Evolutionary conservation across 2,329 filamentous ascomycete genomes (phyloP).

Genomic region (Monilinia laxa): DNA sequence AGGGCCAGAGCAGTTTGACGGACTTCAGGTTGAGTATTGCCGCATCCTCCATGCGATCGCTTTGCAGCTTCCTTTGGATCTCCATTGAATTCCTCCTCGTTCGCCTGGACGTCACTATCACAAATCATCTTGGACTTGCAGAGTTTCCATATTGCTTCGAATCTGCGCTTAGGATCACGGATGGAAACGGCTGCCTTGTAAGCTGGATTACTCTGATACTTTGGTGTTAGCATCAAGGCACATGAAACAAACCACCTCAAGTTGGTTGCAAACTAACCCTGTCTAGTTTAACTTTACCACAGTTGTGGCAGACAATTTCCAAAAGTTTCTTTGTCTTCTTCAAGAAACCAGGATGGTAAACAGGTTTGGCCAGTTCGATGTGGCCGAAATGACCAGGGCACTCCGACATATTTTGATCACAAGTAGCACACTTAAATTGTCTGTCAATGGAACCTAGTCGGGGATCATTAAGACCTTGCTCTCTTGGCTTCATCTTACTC

Average conservation of each 20-base stretch:
- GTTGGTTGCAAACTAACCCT: slow-evolving; percentile 78
- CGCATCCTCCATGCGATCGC: slow-evolving; percentile 80
- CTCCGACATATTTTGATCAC: slow-evolving; percentile 90
- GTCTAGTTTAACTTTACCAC: slow-evolving; percentile 95
- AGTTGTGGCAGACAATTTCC: slow-evolving; percentile 98
- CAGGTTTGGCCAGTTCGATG: slow-evolving; percentile 94
- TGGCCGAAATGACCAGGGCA: slow-evolving; percentile 98
- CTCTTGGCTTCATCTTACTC: slow-evolving; percentile 83
- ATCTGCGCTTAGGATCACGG: slow-evolving; percentile 90
- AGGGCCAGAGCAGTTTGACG: slow-evolving; percentile 84
- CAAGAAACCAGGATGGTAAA: slow-evolving; percentile 94
- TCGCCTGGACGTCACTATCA: slow-evolving; percentile 70
- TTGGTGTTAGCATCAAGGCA: slow-evolving; percentile 60
- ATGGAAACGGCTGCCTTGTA: slow-evolving; percentile 79
- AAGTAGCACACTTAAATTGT: slow-evolving; percentile 93
- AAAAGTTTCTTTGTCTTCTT: slow-evolving; percentile 99
- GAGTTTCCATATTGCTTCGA: slow-evolving; percentile 86
- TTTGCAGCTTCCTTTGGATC: slow-evolving; percentile 54
- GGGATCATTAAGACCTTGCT: slow-evolving; percentile 91
- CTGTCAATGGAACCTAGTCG: slow-evolving; percentile 95
- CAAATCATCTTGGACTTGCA: slow-evolving; percentile 88
- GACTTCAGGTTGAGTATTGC: slow-evolving; percentile 85
- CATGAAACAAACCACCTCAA: slow-evolving; percentile 52
- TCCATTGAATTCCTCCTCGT: slow-evolving; percentile 66
- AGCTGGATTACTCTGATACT: slow-evolving; percentile 73